These are phyloP conservation scores for Botrytis paeoniae DNA, from an alignment of 2,329 filamentous ascomycete genomes.

Conservation along the genomic window DNA sequence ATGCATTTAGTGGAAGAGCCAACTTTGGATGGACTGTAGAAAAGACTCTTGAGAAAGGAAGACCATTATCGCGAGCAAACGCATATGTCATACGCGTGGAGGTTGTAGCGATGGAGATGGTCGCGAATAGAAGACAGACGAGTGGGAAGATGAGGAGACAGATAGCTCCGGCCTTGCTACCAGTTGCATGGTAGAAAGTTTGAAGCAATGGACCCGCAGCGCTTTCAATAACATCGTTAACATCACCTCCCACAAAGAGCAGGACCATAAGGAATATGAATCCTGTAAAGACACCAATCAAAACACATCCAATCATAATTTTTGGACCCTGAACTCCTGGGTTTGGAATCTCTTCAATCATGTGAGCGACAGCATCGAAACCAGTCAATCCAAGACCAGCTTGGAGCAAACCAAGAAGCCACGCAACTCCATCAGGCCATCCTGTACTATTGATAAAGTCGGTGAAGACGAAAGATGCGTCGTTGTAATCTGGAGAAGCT, in stretches of 20 bases:
- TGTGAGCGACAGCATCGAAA: conserved; percentile 39
- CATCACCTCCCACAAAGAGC: conserved; percentile 35
- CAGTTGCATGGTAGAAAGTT: conserved; percentile 49
- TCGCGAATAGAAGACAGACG: conserved; percentile 61
- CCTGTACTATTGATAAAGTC: conserved; percentile 54
- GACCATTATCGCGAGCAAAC: conserved; percentile 63
- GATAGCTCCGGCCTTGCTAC: conserved; percentile 38
- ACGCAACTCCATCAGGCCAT: conserved; percentile 49
- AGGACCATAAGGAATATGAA: conserved; percentile 33
- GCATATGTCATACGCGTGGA: conserved; percentile 59
- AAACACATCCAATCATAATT: conserved; percentile 48
- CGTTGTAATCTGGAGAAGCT: conserved; percentile 51
- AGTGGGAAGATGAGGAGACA: conserved; percentile 51
- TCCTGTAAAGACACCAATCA: conserved; percentile 48
- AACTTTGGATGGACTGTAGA: conserved; percentile 59
- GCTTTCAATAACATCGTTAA: conserved; percentile 44
- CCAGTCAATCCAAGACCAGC: conserved; percentile 52
- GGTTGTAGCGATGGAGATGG: conserved; percentile 50
- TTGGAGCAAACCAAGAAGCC: conserved; percentile 52
- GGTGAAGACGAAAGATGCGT: conserved; percentile 51
- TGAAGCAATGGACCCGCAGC: conserved; percentile 49
- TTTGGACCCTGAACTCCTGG: conserved; percentile 49
- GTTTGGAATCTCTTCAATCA: conserved; percentile 55
- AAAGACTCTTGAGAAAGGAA: conserved; percentile 59
- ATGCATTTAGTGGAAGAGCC: conserved; percentile 63